These are phyloP conservation scores for Pyrenochaeta sp. DNA, from an alignment of 2,329 filamentous ascomycete genomes.

Conservation along the genomic window DNA sequence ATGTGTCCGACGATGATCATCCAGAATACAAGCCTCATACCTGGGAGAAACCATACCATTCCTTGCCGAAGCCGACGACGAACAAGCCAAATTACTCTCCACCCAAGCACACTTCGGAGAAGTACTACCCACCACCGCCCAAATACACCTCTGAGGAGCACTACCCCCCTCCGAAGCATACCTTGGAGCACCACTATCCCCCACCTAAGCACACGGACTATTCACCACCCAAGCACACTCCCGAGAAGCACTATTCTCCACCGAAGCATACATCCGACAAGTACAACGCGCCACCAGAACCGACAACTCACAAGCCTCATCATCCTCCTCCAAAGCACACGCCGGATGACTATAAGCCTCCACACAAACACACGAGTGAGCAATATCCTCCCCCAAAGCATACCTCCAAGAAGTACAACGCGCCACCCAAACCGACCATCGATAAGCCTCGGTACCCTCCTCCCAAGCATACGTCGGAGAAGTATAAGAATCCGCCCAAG, in stretches of 20 bases:
- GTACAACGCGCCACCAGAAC: not conserved
- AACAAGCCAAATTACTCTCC: not conserved
- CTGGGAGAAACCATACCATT: not conserved
- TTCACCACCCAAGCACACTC: not conserved
- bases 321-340: constrained; percentile 1
- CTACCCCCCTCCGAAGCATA: too few relatives aligned
- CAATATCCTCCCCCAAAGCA: too few relatives aligned
- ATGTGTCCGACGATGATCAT: too few relatives aligned
- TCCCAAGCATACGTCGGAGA: too few relatives aligned
- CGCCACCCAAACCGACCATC: too few relatives aligned
- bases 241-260: not conserved
- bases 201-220: not conserved
- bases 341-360: not conserved
- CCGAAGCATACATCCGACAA: not conserved
- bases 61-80: not conserved
- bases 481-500: too few relatives aligned
- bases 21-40: not conserved
- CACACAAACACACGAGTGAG: not conserved
- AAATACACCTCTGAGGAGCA: too few relatives aligned
- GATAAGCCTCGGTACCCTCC: too few relatives aligned
- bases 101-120: not conserved
- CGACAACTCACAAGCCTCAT: not conserved
- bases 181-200: not conserved
- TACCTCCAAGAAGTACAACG: too few relatives aligned
- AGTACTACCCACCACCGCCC: not conserved